Percentiles rank a stretch among this genome's conserved stretches.
These are phyloP conservation scores for Amylocystis lapponica DNA, from an alignment of 768 basidiomycete genomes.

Conservation along the genomic window DNA sequence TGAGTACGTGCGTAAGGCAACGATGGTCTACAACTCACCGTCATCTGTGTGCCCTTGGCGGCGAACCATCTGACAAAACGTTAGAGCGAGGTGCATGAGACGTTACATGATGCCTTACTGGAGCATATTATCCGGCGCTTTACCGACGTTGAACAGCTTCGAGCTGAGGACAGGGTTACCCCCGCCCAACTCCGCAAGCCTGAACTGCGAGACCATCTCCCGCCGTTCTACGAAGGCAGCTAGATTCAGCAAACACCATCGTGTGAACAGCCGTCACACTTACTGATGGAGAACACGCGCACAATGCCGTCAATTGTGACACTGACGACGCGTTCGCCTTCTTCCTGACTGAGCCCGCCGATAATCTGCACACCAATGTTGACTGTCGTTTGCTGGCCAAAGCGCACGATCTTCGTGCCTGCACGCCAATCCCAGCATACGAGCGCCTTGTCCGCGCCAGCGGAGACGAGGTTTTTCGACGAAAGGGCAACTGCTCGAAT, in stretches of 20 bases:
- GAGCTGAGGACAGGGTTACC: slow-evolving; percentile 60
- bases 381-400: slow-evolving; percentile 90
- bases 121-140: slow-evolving; percentile 82
- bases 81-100: no score
- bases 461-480: slow-evolving; percentile 80
- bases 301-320: slow-evolving; percentile 92
- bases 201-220: slow-evolving; percentile 93
- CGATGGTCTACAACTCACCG: slow-evolving; percentile 40
- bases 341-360: slow-evolving; percentile 37
- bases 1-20: background rate
- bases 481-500: slow-evolving; percentile 87
- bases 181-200: slow-evolving; percentile 69
- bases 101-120: no score
- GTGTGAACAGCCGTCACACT: slow-evolving; percentile 28
- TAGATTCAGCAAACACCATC: slow-evolving; percentile 1
- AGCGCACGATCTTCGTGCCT: slow-evolving; percentile 83
- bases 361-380: slow-evolving; percentile 89
- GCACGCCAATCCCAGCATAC: slow-evolving; percentile 91
- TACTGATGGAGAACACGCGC: slow-evolving; percentile 85
- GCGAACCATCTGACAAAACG: slow-evolving; percentile 91
- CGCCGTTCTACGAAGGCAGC: slow-evolving; percentile 43
- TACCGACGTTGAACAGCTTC: slow-evolving; percentile 71
- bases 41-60: slow-evolving; percentile 86
- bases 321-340: slow-evolving; percentile 82
- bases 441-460: slow-evolving; percentile 65